Base-by-base conservation (phyloP, 192 early-diverging fungal species). In the Backusella mclennaniae region DNA sequence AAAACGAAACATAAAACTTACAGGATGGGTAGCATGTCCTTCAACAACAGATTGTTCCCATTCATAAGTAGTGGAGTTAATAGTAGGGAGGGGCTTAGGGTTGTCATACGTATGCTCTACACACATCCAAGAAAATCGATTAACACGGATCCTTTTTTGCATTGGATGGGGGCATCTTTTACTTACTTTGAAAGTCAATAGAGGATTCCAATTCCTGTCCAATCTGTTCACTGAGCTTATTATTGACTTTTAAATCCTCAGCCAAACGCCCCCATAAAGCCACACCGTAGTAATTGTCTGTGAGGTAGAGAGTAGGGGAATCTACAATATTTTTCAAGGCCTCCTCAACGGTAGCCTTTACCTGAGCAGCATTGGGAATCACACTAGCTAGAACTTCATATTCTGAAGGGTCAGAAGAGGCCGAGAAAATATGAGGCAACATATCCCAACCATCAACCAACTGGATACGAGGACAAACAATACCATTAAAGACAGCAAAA, bases 41-140 rank as follows among this genome's bases (percentile, higher is more conserved):
- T 92, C 91, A 8, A 89, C 66, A 19, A 92, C 79, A 67, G 80
- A 78, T 76, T 92, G 90, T 67, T 92, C 91, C 91, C 91, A 92
- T 42, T 88, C 89, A 12, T 90, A 73, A 12, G 84, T 82, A 1
- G 84, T 76, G 1, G 89, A 87, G 0, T 35, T 21, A 11, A 86
- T 59, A 11, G 78, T 68, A 21, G 83, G 86, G 0, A 76, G 21
- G 17, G 76, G 23, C 14, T 74, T 76, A 19, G 78, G 76, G 44
- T 84, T 76, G 12, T 76, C 77, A 77, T 85, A 87, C 26, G 81
- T 82, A 67, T 76, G 84, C 26, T 36, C 42, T 52, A 63, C 12
- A 39, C 35, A 59, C 8, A 15, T 36, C 44, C 21, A 26, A 56
- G 19, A 38, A 56, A 66, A 35, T 17, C 4, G 42, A 4, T 44